A percentile compares a stretch with the other conserved stretches of the same genome.
Conservation (phyloP, 2,329 filamentous ascomycete species). For the Aspergillus melleus region DNA sequence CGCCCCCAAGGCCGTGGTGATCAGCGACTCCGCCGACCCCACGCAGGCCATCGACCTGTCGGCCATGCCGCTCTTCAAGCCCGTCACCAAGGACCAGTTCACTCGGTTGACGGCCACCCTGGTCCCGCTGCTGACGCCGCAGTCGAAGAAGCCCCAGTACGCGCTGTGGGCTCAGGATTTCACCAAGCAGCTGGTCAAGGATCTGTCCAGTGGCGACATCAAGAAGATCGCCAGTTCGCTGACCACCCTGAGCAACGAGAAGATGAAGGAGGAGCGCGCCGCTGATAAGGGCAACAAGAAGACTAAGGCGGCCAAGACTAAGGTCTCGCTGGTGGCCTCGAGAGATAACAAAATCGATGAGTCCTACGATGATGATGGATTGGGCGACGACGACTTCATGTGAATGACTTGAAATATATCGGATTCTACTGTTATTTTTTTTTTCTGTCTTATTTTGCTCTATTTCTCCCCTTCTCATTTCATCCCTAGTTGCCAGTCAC, state of each 20-base stretch:
- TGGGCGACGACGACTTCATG: conserved; percentile 59
- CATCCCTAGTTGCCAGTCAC: conserved; percentile 5
- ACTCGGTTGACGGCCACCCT: conserved; percentile 74
- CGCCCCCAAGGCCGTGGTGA: conserved; percentile 64
- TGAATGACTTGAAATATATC: conserved; percentile 29
- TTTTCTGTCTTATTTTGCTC: conserved; percentile 14
- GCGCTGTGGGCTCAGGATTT: conserved; percentile 88
- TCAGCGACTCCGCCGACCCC: conserved; percentile 69
- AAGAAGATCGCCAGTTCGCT: conserved; percentile 90
- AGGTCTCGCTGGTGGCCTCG: conserved; percentile 72
- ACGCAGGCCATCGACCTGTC: conserved; percentile 78
- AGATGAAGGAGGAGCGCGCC: conserved; percentile 97
- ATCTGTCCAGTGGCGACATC: conserved; percentile 87
- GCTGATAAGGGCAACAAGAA: conserved; percentile 95
- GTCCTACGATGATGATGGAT: conserved; percentile 81
- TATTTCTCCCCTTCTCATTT: conserved; percentile 5
- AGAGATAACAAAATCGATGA: conserved; percentile 65
- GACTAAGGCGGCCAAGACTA: conserved; percentile 93
- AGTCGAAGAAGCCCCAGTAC: conserved; percentile 88
- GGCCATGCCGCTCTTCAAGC: conserved; percentile 81
- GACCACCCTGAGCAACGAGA: conserved; percentile 93
- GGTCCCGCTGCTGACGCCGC: conserved; percentile 71
- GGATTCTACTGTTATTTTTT: conserved; percentile 6
- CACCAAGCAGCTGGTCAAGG: conserved; percentile 79
- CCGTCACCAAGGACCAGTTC: conserved; percentile 83